Base-by-base conservation (phyloP, 352 stramenopile species). In the Globisporangium irregulare region DNA sequence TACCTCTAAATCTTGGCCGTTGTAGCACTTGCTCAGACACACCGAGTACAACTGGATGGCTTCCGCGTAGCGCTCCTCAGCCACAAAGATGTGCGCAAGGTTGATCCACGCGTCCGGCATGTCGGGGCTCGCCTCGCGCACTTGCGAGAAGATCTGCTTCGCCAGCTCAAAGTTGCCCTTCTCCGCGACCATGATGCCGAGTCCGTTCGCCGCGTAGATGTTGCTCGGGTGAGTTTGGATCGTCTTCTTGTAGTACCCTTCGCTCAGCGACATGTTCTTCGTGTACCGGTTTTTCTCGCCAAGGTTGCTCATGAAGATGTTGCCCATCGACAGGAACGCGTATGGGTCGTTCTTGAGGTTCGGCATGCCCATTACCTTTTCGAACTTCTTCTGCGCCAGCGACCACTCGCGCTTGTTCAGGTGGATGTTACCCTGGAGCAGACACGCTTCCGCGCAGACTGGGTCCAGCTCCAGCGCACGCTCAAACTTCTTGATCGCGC, bases 291-390 rank as follows among this genome's bases (percentile, higher is more conserved):
- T 92, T 57, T 97, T 97, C 50, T 97, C 94, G 34, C 97, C 92
- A 8, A 99, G 80, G 75, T 98, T 99, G 74, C 91, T 97, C 88
- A 99, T 99, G 75, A 98, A 99, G 66, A 99, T 98, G 67, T 99
- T 99, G 55, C 96, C 97, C 80, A 99, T 93, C 25, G 93, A 98
- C 22, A 99, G 79, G 77, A 98, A 97, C 10, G 97, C 94, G 79
- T 99, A 99, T 27, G 95, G 90, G 73, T 99, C 95, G 62, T 98
- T 97, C 66, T 97, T 97, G 38, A 98, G 74, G 67, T 95, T 96
- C n/a, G 95, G 90, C 75, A 99, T 98, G 34, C 94, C 90, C 82
- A 99, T 98, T 20, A 97, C 89, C 34, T 86, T 87, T 73, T 98
- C 91, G 63, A 94, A 98, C 53, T 97, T 95, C 76, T 97, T 97